Base-by-base conservation (phyloP, 140 eudicot genomes). In the Bidens hawaiensis region DNA sequence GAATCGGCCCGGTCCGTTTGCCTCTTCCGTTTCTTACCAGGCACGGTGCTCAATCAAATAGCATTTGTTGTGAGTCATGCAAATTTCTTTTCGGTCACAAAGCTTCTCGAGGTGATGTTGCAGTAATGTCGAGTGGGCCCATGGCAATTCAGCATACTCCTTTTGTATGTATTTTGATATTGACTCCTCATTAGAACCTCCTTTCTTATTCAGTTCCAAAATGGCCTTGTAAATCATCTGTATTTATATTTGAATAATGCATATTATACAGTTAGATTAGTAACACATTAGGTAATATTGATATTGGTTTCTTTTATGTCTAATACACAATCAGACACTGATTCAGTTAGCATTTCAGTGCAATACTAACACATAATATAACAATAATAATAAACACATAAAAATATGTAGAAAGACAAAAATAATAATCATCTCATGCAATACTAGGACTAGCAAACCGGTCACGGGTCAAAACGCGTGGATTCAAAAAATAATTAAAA, bases 191-290 rank as follows among this genome's bases (percentile, higher is more conserved):
- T 45, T 76, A 50, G 83, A 82, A 63, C 86, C 89, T 61, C 76
- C 70, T 74, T 70, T 65, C 72, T 74, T 75, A 15, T 79, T 70
- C 62, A 85, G 56, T 71, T 82, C 70, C 36, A 16, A 8, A 28
- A 82, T 68, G 31, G 89, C 94, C 60, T 26, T 53, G 16, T 82
- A 65, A 70, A 88, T 82, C 96, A 88, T 88, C 89, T 88, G 70
- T 33, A 74, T 41, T 47, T 66, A 57, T 50, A 48, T 50, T 24
- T 11, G 17, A 41, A 31, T 46, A n/a, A n/a, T n/a, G n/a, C n/a
- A n/a, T n/a, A 54, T 54, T 21, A 54, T 27, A 31, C 27, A n/a
- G 40, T 54, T 54, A n/a, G 40, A 27, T 54, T 5, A 53, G n/a
- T 53, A 53, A 14, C 22, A 53, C 14, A 47, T 47, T 18, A 19